Conservation (phyloP, 768 basidiomycete species). For the Mycena latifolia region DNA sequence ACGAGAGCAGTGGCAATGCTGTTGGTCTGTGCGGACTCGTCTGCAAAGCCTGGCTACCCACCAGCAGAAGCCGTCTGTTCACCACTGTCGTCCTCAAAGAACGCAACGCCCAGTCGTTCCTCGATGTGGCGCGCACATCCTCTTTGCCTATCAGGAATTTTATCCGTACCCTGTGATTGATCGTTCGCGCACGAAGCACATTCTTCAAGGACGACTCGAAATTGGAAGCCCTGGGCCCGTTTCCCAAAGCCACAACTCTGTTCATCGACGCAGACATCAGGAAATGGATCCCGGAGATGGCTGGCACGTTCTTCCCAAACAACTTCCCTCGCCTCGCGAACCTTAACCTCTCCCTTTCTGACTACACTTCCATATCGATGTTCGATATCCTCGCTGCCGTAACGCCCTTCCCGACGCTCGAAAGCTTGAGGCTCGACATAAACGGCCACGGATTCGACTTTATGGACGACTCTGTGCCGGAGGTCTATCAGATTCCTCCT, state of each 20-base stretch:
- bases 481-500: not conserved
- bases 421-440: not conserved
- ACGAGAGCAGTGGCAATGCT: not conserved
- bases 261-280: not conserved
- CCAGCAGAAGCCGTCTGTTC: constrained; percentile 12
- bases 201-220: not conserved
- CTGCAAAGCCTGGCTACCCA: constrained; percentile 15
- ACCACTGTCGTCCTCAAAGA: constrained; percentile 1
- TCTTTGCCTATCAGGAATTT: not conserved
- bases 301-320: not conserved
- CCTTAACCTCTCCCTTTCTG: not conserved
- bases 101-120: constrained; percentile 3
- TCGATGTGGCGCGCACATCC: not conserved
- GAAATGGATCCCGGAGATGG: not conserved
- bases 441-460: not conserved
- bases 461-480: not conserved
- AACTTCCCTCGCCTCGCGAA: constrained; percentile 12
- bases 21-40: constrained; percentile 14
- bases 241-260: constrained; percentile 2
- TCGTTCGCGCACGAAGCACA: not conserved
- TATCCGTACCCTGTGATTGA: not conserved
- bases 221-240: not conserved
- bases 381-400: not conserved
- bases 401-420: not conserved
- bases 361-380: not conserved